Conservation (phyloP, 176 grass and related monocot genomes). For the Triticum urartu region DNA sequence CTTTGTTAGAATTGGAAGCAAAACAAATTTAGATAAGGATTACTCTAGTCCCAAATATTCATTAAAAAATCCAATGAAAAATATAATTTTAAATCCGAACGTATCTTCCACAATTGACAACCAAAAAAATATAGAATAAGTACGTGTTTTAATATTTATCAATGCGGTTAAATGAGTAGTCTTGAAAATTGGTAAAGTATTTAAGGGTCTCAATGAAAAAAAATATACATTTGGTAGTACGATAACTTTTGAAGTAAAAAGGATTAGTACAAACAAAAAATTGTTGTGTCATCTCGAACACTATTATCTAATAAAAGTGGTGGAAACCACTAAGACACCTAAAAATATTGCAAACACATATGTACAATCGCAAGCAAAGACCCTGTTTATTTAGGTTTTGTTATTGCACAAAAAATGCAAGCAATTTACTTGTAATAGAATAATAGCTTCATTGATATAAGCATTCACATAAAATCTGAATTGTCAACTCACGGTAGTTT, state of each 20-base stretch:
- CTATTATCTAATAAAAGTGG: no score
- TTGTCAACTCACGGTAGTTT: no score
- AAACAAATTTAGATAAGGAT: background rate
- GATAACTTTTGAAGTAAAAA: background rate
- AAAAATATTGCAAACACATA: no score
- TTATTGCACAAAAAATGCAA: no score
- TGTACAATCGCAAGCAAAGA: no score
- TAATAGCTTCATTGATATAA: no score
- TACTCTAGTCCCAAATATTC: background rate
- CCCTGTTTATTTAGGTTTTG: no score
- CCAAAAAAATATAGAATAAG: background rate
- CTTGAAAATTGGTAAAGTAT: background rate
- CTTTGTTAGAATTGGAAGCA: background rate
- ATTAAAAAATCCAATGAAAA: background rate
- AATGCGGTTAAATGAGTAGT: background rate
- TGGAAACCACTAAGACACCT: no score
- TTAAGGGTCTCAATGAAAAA: background rate
- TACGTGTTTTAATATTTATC: background rate
- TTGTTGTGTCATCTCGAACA: background rate
- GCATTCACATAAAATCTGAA: no score
- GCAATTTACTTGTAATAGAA: no score
- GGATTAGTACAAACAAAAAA: background rate
- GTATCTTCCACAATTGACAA: background rate
- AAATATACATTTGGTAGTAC: background rate
- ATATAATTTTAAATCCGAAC: background rate